Percentiles rank a stretch among this genome's conserved stretches.
Evolutionary conservation across 108 stramenopile genomes (phyloP).

Genomic region (Epithemia pelagica): DNA sequence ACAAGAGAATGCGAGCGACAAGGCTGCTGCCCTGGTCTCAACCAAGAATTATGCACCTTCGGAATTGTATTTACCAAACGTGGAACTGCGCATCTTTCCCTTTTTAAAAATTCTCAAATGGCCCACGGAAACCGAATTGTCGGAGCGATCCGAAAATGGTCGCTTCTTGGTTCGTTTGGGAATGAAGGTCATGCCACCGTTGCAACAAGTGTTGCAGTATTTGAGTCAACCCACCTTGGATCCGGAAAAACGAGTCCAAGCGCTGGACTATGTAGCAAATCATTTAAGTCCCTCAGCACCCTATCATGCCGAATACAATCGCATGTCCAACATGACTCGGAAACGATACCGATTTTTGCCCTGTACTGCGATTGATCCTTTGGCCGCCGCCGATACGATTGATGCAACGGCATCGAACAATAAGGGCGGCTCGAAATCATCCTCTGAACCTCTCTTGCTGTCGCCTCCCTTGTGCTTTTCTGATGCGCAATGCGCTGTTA

Average conservation of each 20-base stretch:
- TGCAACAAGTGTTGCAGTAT: constrained; percentile 40
- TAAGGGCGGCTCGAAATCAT: too few species aligned
- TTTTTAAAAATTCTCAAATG: constrained; percentile 62
- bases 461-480: constrained; percentile 46
- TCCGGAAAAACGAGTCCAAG: constrained; percentile 22
- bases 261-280: constrained; percentile 50
- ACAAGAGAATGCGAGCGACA: too few species aligned
- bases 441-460: too few species aligned
- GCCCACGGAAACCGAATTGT: constrained; percentile 52
- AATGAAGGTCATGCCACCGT: constrained; percentile 40
- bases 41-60: constrained; percentile 55
- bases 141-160: constrained; percentile 44
- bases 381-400: constrained; percentile 26
- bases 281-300: constrained; percentile 47
- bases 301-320: constrained; percentile 40
- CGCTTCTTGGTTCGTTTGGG: constrained; percentile 58
- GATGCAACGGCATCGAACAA: too few species aligned
- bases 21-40: too few species aligned
- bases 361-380: constrained; percentile 31
- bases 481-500: constrained; percentile 34
- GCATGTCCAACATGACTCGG: background rate
- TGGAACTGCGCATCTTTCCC: constrained; percentile 50
- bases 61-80: constrained; percentile 23
- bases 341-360: constrained; percentile 43
- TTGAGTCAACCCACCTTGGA: constrained; percentile 26